Percentiles rank a stretch among this genome's conserved stretches.
phyloP scores from a whole-genome alignment of 352 stramenopile genomes.

The Globisporangium yorkense region DNA sequence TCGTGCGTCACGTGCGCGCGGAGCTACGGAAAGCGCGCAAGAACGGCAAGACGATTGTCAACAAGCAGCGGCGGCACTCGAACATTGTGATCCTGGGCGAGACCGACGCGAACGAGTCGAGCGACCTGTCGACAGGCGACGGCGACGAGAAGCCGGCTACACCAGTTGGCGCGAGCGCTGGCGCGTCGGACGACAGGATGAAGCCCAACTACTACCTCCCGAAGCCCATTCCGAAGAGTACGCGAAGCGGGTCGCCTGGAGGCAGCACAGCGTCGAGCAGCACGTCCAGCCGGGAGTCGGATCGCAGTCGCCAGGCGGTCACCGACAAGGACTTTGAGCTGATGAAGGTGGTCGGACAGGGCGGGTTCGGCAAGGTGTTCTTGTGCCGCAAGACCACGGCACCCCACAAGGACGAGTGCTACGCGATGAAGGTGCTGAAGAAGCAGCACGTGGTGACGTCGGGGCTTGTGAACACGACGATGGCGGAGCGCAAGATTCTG shows the following conservation, averaged over 20 bases:
- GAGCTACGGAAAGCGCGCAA: constrained; percentile 47
- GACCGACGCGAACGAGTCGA: constrained; percentile 70
- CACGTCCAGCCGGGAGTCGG: constrained; percentile 13
- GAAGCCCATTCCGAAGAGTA: constrained; percentile 50
- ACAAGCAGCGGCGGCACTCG: constrained; percentile 45
- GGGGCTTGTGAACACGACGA: constrained; percentile 91
- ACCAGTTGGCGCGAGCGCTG: not conserved
- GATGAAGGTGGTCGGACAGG: constrained; percentile 96
- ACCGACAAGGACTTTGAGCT: constrained; percentile 94
- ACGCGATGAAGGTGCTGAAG: constrained; percentile 98
- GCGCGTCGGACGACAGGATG: constrained; percentile 28
- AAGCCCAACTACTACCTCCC: constrained; percentile 81
- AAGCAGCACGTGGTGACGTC: constrained; percentile 90
- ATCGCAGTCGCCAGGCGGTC: constrained; percentile 35
- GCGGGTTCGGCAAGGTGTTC: constrained; percentile 97
- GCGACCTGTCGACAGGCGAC: constrained; percentile 59
- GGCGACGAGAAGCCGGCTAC: constrained; percentile 34
- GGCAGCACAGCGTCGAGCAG: constrained; percentile 10
- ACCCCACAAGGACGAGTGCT: constrained; percentile 91
- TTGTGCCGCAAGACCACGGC: constrained; percentile 92
- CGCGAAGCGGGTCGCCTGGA: constrained; percentile 15
- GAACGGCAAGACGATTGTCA: constrained; percentile 13
- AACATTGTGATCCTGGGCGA: constrained; percentile 87
- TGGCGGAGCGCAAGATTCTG: constrained; percentile 90
- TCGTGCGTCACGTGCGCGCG: constrained; percentile 71